Conservation (phyloP, 2,329 filamentous ascomycete genomes). For the Cryphonectria nitschkei region DNA sequence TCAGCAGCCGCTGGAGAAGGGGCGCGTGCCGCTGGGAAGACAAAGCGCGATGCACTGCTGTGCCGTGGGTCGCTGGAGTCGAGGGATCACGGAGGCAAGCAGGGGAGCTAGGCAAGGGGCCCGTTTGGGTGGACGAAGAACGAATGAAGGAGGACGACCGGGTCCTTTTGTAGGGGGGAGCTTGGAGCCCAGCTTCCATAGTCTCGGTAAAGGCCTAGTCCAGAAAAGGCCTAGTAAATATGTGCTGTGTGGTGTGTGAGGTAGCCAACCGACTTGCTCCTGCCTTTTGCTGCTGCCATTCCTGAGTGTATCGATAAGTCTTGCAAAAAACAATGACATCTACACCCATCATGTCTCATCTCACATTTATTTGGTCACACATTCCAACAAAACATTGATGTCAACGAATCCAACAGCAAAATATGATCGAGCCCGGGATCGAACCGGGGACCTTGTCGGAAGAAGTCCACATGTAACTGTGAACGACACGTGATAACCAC, state of each 20-base stretch:
- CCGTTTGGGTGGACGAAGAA: background rate
- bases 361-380: background rate
- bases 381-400: background rate
- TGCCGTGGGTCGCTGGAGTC: too few relatives aligned
- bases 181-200: background rate
- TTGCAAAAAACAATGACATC: background rate
- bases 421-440: slow-evolving; percentile 16
- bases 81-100: background rate
- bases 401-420: background rate
- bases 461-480: slow-evolving; percentile 7
- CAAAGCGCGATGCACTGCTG: background rate
- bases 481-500: slow-evolving; percentile 27
- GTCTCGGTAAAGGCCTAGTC: background rate
- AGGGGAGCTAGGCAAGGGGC: background rate
- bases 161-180: background rate
- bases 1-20: too few relatives aligned
- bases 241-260: background rate
- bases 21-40: background rate
- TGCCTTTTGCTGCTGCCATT: background rate
- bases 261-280: background rate
- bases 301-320: too few relatives aligned
- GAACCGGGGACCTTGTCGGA: slow-evolving; percentile 27
- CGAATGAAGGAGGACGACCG: background rate
- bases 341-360: background rate
- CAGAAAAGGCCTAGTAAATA: background rate